phyloP scores from a whole-genome alignment of 306 rosid species.

The Spatholobus suberectus region DNA sequence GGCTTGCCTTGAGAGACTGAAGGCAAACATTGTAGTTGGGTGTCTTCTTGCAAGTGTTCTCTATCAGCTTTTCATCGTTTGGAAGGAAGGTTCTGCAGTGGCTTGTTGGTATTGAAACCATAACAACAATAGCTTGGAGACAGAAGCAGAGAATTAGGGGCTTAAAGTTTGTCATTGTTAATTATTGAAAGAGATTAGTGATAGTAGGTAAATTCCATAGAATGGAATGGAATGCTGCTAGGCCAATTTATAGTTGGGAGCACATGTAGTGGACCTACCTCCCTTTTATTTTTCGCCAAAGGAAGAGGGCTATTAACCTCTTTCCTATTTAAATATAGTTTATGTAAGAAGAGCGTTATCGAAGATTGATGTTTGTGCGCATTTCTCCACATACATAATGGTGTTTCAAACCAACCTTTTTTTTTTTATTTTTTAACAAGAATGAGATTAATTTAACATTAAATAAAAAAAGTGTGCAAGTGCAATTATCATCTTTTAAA shows the following conservation, averaged over 20 bases:
- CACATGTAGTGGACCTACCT: not conserved
- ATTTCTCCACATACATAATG: not conserved
- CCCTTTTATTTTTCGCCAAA: not conserved
- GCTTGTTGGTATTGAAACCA: slow-evolving; percentile 30
- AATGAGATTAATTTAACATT: not conserved
- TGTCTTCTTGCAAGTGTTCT: slow-evolving; percentile 55
- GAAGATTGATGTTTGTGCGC: not conserved
- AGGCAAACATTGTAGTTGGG: slow-evolving; percentile 53
- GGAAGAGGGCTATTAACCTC: not conserved
- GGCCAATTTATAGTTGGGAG: not conserved
- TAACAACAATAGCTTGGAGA: slow-evolving; percentile 3
- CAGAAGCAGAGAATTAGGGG: slow-evolving; percentile 16
- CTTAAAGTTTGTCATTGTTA: slow-evolving; percentile 30
- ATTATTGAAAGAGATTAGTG: not conserved
- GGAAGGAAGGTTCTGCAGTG: slow-evolving; percentile 23
- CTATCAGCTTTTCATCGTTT: slow-evolving; percentile 39
- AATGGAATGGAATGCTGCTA: not conserved
- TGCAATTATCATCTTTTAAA: slow-evolving; percentile 1
- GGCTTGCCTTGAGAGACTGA: slow-evolving; percentile 40
- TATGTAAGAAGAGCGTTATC: too few species aligned
- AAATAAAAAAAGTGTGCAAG: not conserved
- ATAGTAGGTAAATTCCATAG: not conserved
- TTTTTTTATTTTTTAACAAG: not conserved
- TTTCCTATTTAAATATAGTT: not conserved
- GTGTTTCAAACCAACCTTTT: not conserved